Base-by-base conservation (phyloP, 371 early-diverging fungal genomes). In the Choanephora cucurbitarum region DNA sequence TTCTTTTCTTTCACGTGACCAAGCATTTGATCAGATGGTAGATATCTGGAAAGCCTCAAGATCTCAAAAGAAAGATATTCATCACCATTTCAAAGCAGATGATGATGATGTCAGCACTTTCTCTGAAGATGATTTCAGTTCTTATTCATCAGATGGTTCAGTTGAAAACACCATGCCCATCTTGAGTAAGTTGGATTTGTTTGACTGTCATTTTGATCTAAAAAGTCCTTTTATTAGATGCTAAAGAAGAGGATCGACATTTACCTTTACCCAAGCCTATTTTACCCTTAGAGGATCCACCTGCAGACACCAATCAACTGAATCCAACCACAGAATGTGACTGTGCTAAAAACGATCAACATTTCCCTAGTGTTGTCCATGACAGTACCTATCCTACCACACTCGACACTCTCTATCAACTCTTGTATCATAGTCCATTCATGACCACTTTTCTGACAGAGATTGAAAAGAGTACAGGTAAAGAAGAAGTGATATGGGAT, bases 1-100 rank as follows among this genome's bases (percentile, higher is more conserved):
- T n/a, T 90, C 91, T 2, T 91, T 93, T 52, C 68, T 93, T 17
- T 84, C 87, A 41, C 89, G 93, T 37, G 93, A 93, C 54, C 78
- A 86, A 54, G 91, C 89, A 0, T 87, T 81, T 52, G 84, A 84
- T 60, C 75, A 84, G 48, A 70, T 92, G 22, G 74, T 81, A 43
- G 83, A 87, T 10, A 51, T 88, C 24, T 92, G 92, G 92, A 44
- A 45, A 9, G 21, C 6, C 10, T 44, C 55, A 13, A 31, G 49
- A 18, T 49, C 60, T 3, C 32, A 48, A 13, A 22, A 34, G n/a
- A 21, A 8, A 14, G 44, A 37, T 17, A 40, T 18, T 46, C 13
- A 11, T 13, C 47, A 37, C 13, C 23, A 49, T 14, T 15, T 34
- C 2, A 48, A 55, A 23, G 34, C 43, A 7, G 23, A 40, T 2